Evolutionary conservation across 257 asterid species (phyloP).

Genomic region (Mentha longifolia): DNA sequence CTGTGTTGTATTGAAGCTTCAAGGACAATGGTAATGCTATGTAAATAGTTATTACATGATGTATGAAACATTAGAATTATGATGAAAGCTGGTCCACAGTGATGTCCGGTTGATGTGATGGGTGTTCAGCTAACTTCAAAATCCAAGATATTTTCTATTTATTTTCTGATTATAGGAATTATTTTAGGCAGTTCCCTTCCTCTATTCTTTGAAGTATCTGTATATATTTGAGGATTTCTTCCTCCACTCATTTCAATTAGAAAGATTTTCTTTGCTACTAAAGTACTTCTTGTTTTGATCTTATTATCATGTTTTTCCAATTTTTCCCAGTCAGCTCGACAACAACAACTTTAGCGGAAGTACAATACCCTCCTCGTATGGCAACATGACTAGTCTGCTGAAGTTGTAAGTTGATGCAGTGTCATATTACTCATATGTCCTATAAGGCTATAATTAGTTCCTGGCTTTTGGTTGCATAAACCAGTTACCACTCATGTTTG

Average conservation of each 20-base stretch:
- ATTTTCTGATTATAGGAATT: background rate
- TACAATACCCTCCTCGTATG: conserved; percentile 64
- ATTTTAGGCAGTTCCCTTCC: background rate
- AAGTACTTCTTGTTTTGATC: conserved; percentile 9
- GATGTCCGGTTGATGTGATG: background rate
- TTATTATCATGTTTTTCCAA: background rate
- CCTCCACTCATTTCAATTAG: background rate
- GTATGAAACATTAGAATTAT: background rate
- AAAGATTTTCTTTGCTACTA: background rate
- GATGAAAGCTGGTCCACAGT: no score
- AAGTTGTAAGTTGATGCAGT: conserved; percentile 64
- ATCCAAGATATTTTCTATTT: background rate
- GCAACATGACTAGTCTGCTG: conserved; percentile 69
- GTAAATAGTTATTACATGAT: no score
- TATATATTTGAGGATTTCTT: background rate
- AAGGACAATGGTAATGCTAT: no score
- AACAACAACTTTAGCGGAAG: conserved; percentile 76
- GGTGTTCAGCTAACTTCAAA: conserved; percentile 4
- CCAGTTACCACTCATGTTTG: background rate
- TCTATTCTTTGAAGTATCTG: background rate
- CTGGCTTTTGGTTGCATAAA: background rate
- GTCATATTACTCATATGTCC: conserved; percentile 2
- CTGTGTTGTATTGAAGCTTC: background rate
- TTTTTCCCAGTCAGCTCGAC: conserved; percentile 77
- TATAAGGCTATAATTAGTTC: background rate